Conservation (phyloP, 1,139 yeast genomes). For the Lizanozyma gosingica region DNA sequence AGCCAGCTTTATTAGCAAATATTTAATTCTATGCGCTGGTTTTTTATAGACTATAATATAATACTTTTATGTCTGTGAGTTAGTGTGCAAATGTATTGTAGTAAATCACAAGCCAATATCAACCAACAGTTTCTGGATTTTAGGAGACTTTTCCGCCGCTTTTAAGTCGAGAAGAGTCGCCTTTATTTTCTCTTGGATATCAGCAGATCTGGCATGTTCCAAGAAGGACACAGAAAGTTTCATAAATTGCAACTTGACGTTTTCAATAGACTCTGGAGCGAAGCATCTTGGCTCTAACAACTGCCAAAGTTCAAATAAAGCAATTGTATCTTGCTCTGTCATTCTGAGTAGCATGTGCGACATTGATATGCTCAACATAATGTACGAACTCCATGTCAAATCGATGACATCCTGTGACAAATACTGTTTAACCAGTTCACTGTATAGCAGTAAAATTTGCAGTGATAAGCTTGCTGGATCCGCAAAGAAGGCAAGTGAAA, state of each 20-base stretch:
- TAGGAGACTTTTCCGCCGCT: neutral
- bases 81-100: no score
- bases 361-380: neutral
- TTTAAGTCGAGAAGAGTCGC: neutral
- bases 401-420: conserved; percentile 7
- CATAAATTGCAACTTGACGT: conserved; percentile 46
- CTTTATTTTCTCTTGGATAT: neutral
- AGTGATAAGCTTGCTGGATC: neutral
- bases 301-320: conserved; percentile 16
- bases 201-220: neutral
- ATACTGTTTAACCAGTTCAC: neutral
- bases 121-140: neutral
- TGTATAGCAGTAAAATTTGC: neutral
- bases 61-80: neutral
- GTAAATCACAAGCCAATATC: neutral
- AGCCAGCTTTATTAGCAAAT: neutral
- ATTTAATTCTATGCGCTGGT: neutral
- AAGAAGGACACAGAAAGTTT: conserved; percentile 19
- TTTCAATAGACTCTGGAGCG: conserved; percentile 45
- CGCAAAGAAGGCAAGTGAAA: neutral
- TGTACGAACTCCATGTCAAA: conserved; percentile 1
- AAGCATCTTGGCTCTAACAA: conserved; percentile 24
- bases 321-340: neutral
- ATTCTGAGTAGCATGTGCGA: neutral
- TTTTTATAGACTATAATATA: neutral